Evolutionary conservation across 768 basidiomycete genomes (phyloP), one percentile per base, ranked within the genome.

Genomic region (Russula lepida): DNA sequence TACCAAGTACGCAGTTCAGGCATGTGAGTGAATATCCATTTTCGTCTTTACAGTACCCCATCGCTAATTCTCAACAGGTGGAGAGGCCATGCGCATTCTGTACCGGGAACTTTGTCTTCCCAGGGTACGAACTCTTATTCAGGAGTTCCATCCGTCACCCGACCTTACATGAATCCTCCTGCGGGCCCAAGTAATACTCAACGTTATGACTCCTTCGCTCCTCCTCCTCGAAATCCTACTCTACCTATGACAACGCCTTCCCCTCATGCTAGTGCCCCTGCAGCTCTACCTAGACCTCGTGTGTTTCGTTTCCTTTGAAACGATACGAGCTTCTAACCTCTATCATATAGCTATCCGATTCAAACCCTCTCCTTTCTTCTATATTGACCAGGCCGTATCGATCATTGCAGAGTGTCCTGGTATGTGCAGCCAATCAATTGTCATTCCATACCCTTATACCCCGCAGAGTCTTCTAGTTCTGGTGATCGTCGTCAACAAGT

Each of bases 311-410:
- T 6, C 15, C 8, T 33, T 49, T 25, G 17, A 46, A n/a, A 39
- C 47, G 8, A 17, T 25, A 25, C 17, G 9, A 41, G 21, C 15
- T 43, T 19, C 35, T 56, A 15, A 69, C 54, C 69, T 54, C 63
- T 17, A 52, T 63, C 64, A 47, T 71, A 28, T 63, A 89, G 89
- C 70, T 23, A 83, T 92, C 47, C 83, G 81, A 51, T 92, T 92
- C 75, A 90, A 86, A 67, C 79, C 81, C 9, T 92, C 91, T 0
- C 90, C 91, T 0, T 93, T 92, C 70, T 86, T 86, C 67, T 74
- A 73, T 12, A 71, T 89, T 3, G 85, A 88, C 52, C 84, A 89
- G 66, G 68, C 76, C 6, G 82, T 90, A 12, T 88, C 88, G 3
- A 59, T 63, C 28, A 75, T 92, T 30, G 76, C 78, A 8, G 89